Conservation (phyloP, 108 stramenopile species). For the Cyclotella kingstonii region DNA sequence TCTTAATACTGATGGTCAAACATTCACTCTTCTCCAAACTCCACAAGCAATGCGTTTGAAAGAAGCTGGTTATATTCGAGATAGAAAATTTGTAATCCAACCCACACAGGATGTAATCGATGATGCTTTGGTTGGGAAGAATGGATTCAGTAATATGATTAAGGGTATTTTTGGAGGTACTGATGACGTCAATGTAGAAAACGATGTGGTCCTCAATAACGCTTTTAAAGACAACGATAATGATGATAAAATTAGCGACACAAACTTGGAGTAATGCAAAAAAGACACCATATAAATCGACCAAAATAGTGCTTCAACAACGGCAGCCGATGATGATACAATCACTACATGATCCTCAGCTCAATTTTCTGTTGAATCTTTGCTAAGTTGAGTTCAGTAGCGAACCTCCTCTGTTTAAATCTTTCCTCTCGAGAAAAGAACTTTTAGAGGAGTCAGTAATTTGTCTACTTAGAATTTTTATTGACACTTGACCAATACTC, state of each 20-base stretch:
- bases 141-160: constrained; percentile 37
- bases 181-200: constrained; percentile 4
- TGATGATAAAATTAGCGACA: background rate
- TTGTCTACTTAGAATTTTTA: background rate
- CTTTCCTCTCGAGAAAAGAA: too few relatives aligned
- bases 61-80: constrained; percentile 75
- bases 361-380: background rate
- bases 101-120: constrained; percentile 71
- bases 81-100: constrained; percentile 73
- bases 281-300: background rate
- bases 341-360: too few relatives aligned
- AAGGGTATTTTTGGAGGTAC: constrained; percentile 53
- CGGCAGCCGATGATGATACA: too few relatives aligned
- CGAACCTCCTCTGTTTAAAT: too few relatives aligned
- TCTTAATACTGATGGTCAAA: constrained; percentile 71
- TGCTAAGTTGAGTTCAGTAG: too few relatives aligned
- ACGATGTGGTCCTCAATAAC: background rate
- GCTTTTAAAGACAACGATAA: background rate
- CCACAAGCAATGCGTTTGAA: constrained; percentile 85
- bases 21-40: constrained; percentile 70
- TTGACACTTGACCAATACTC: constrained; percentile 33
- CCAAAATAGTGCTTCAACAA: background rate
- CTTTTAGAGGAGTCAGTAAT: too few relatives aligned
- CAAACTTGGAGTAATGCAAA: background rate
- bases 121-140: constrained; percentile 51